Conservation (phyloP, 768 basidiomycete genomes). For the Mycena amicta region DNA sequence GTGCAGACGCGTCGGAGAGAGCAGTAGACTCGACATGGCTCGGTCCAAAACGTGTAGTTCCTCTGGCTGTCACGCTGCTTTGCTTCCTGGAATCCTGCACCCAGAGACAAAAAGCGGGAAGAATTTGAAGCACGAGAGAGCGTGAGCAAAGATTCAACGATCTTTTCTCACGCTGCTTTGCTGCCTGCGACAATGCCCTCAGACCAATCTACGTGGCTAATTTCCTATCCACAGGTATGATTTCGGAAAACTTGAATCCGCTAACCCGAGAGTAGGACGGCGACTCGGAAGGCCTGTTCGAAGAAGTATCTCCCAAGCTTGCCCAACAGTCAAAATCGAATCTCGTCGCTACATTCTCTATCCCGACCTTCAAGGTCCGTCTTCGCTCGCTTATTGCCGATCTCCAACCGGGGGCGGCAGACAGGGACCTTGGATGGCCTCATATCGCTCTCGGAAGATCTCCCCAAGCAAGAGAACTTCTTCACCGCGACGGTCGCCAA, state of each 20-base stretch:
- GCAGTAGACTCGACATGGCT: conserved; percentile 47
- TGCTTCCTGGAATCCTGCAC: too few species aligned
- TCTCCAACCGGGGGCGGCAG: conserved; percentile 41
- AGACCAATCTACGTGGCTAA: conserved; percentile 93
- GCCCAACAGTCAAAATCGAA: conserved; percentile 56
- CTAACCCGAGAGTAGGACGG: conserved; percentile 49
- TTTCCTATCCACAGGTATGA: conserved; percentile 68
- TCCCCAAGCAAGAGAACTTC: conserved; percentile 88
- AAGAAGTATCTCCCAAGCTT: conserved; percentile 68
- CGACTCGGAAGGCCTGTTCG: conserved; percentile 74
- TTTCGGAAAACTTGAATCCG: not conserved
- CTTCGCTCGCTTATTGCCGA: conserved; percentile 15
- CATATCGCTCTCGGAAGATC: conserved; percentile 85
- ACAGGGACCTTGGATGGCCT: conserved; percentile 93
- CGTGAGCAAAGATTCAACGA: too few species aligned
- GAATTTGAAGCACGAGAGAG: too few species aligned
- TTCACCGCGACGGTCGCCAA: conserved; percentile 90
- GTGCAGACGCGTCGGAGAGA: conserved; percentile 53
- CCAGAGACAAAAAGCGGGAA: too few species aligned
- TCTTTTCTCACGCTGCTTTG: too few species aligned
- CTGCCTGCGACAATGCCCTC: conserved; percentile 97
- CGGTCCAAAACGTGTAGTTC: too few species aligned
- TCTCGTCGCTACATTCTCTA: conserved; percentile 64
- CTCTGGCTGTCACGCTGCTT: too few species aligned
- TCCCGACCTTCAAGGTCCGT: conserved; percentile 90